These are phyloP conservation scores for Rhodosorus marinus DNA, from an alignment of 23 red algal species.

Conservation along the genomic window DNA sequence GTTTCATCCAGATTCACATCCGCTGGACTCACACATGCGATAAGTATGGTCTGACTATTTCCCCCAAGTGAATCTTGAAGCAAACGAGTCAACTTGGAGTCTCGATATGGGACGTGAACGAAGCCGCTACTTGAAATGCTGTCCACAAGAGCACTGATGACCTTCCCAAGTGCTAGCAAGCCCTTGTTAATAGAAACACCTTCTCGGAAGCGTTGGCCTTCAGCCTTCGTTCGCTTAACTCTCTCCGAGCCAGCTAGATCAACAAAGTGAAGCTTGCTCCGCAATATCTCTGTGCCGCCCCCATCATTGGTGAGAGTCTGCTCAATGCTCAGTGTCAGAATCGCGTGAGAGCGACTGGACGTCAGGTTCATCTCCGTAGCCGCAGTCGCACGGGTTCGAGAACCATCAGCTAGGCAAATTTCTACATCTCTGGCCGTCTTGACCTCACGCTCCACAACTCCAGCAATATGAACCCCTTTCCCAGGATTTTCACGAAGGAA, in stretches of 20 bases:
- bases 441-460: slow-evolving; percentile 11
- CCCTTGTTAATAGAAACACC: slow-evolving; percentile 68
- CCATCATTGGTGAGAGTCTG: slow-evolving; percentile 14
- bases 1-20: slow-evolving; percentile 72
- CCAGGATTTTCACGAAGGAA: neutral
- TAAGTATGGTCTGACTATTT: slow-evolving; percentile 41
- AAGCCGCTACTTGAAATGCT: neutral
- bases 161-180: slow-evolving; percentile 52
- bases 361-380: slow-evolving; percentile 72
- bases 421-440: slow-evolving; percentile 29
- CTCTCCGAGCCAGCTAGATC: slow-evolving; percentile 92
- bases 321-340: slow-evolving; percentile 67
- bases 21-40: slow-evolving; percentile 59
- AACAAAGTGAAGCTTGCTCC: slow-evolving; percentile 47
- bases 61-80: slow-evolving; percentile 82
- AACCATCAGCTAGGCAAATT: slow-evolving; percentile 39
- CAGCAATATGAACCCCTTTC: neutral
- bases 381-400: slow-evolving; percentile 29
- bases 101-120: slow-evolving; percentile 80
- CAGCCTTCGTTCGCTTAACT: slow-evolving; percentile 36
- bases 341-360: slow-evolving; percentile 58
- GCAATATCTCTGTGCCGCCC: slow-evolving; percentile 13
- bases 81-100: slow-evolving; percentile 83
- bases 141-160: slow-evolving; percentile 22
- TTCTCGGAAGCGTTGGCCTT: slow-evolving; percentile 59